phyloP scores from a whole-genome alignment of 2,329 filamentous ascomycete species.

The Akanthomyces lecanii region DNA sequence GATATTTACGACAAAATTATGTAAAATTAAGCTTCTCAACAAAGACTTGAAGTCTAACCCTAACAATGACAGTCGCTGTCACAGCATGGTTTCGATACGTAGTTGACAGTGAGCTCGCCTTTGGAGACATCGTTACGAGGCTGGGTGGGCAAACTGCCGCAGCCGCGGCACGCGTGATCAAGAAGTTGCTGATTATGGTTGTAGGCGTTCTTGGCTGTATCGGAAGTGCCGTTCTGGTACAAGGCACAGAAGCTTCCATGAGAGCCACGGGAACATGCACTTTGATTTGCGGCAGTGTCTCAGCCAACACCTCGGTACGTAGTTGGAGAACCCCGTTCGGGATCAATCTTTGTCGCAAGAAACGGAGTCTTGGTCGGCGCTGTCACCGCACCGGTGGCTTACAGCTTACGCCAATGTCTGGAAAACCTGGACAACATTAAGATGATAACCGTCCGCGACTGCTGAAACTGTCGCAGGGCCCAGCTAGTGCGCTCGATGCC shows the following conservation, averaged over 20 bases:
- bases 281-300: conserved; percentile 11
- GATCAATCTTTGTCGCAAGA: background rate
- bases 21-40: too few relatives aligned
- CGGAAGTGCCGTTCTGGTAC: conserved; percentile 15
- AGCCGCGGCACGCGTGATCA: conserved; percentile 13
- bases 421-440: too few relatives aligned
- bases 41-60: background rate
- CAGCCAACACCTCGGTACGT: background rate
- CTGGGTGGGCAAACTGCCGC: conserved; percentile 14
- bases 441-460: too few relatives aligned
- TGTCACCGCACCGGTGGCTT: too few relatives aligned
- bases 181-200: conserved; percentile 14
- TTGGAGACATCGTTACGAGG: conserved; percentile 17
- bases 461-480: too few relatives aligned
- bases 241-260: conserved; percentile 15
- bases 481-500: too few relatives aligned
- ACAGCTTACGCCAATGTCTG: too few relatives aligned
- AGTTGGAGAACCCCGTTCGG: background rate
- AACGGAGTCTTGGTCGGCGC: background rate
- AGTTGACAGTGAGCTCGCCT: conserved; percentile 17
- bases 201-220: conserved; percentile 14
- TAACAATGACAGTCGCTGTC: conserved; percentile 16
- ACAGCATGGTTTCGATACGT: conserved; percentile 12
- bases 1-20: too few relatives aligned
- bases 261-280: conserved; percentile 18